Conservation (phyloP, 164 flowering plant genomes). For the Warburgia ugandensis region DNA sequence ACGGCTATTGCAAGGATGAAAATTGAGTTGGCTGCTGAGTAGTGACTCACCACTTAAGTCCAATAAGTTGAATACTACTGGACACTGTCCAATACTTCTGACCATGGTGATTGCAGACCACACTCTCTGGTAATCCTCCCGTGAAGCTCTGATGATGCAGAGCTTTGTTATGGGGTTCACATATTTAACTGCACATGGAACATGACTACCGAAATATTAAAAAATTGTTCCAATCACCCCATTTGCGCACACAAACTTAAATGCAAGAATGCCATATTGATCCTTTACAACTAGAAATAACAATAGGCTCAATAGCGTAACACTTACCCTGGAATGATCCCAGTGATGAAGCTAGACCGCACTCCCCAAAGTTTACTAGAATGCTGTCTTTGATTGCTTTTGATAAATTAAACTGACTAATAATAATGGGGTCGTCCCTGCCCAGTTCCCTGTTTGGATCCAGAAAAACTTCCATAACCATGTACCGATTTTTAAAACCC, state of each 20-base stretch:
- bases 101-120: conserved; percentile 87
- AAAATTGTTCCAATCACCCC: not conserved
- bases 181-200: conserved; percentile 59
- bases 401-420: conserved; percentile 50
- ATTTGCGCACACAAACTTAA: too few species aligned
- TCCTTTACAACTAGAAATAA: not conserved
- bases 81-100: conserved; percentile 62
- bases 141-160: conserved; percentile 62
- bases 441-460: conserved; percentile 52
- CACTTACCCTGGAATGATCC: conserved; percentile 65
- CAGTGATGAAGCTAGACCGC: conserved; percentile 75
- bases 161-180: conserved; percentile 81
- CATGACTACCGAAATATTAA: too few species aligned
- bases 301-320: not conserved
- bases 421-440: conserved; percentile 51
- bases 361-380: conserved; percentile 78
- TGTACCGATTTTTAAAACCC: conserved; percentile 73
- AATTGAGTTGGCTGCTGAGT: too few species aligned
- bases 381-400: conserved; percentile 81
- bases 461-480: conserved; percentile 81
- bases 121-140: conserved; percentile 67
- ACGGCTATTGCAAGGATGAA: too few species aligned
- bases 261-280: too few species aligned
- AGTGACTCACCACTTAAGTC: conserved; percentile 71
- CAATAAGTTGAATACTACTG: conserved; percentile 58